phyloP scores from a whole-genome alignment of 2,329 filamentous ascomycete genomes.

The Colletotrichum neosansevieriae region DNA sequence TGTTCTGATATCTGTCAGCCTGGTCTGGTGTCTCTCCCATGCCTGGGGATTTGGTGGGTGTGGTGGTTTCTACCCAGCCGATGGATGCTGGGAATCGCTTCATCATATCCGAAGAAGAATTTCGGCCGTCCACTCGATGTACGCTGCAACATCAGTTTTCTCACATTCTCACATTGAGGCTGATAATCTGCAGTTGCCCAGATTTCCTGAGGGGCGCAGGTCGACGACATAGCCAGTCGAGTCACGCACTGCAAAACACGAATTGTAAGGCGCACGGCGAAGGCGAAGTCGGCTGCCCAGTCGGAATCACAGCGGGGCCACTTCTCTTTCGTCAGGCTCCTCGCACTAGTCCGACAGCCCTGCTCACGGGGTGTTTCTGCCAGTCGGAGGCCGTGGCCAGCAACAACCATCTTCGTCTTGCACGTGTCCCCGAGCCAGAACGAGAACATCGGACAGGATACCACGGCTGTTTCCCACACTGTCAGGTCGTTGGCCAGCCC shows the following conservation, averaged over 20 bases:
- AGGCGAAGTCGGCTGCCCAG: slow-evolving; percentile 16
- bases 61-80: slow-evolving; percentile 12
- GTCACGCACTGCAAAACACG: slow-evolving; percentile 21
- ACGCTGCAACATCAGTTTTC: neutral
- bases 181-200: slow-evolving; percentile 1
- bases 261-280: slow-evolving; percentile 10
- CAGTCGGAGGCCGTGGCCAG: slow-evolving; percentile 24
- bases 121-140: slow-evolving; percentile 1
- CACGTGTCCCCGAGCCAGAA: slow-evolving; percentile 29
- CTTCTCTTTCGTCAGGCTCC: slow-evolving; percentile 7
- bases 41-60: slow-evolving; percentile 21
- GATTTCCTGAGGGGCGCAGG: neutral
- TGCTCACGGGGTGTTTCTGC: slow-evolving; percentile 35
- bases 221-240: slow-evolving; percentile 12
- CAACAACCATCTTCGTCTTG: slow-evolving; percentile 28
- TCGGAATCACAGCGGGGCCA: slow-evolving; percentile 8
- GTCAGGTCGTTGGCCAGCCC: neutral
- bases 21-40: slow-evolving; percentile 16
- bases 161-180: neutral
- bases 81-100: slow-evolving; percentile 28
- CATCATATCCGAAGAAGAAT: slow-evolving; percentile 11
- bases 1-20: slow-evolving; percentile 16
- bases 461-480: slow-evolving; percentile 17
- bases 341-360: neutral
- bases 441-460: slow-evolving; percentile 11